Conservation (phyloP, 1,284 basidiomycete species). For the Ustanciosporium gigantosporum region DNA sequence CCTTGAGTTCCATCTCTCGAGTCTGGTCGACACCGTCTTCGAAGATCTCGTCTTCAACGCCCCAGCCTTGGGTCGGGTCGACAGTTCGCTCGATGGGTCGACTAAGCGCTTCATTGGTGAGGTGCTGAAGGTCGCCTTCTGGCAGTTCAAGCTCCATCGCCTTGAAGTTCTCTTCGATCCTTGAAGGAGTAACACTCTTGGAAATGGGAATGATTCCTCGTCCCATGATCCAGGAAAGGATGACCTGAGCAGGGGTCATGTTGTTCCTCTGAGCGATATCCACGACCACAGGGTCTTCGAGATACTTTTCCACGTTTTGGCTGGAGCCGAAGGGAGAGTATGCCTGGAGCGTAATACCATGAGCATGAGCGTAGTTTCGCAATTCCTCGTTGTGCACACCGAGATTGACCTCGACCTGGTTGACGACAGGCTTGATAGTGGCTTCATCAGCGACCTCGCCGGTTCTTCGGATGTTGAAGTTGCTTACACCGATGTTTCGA, state of each 20-base stretch:
- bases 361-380: slow-evolving; percentile 68
- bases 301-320: slow-evolving; percentile 42
- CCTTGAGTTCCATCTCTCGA: slow-evolving; percentile 44
- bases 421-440: slow-evolving; percentile 48
- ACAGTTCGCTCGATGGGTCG: slow-evolving; percentile 48
- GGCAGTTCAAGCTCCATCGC: slow-evolving; percentile 30
- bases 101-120: slow-evolving; percentile 44
- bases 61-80: slow-evolving; percentile 49
- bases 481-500: slow-evolving; percentile 68
- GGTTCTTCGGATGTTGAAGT: slow-evolving; percentile 56
- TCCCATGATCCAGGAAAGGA: slow-evolving; percentile 46
- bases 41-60: slow-evolving; percentile 50
- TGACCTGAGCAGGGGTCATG: slow-evolving; percentile 50
- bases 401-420: slow-evolving; percentile 56
- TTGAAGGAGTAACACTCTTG: slow-evolving; percentile 36
- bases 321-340: slow-evolving; percentile 52
- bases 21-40: slow-evolving; percentile 52
- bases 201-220: slow-evolving; percentile 49
- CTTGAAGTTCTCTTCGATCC: slow-evolving; percentile 51
- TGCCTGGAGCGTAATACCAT: slow-evolving; percentile 45
- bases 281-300: slow-evolving; percentile 39
- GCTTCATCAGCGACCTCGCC: slow-evolving; percentile 32
- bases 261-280: slow-evolving; percentile 50
- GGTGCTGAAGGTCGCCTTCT: slow-evolving; percentile 46
- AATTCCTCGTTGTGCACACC: slow-evolving; percentile 74